Percentiles rank a stretch among this genome's conserved stretches.
Conservation (phyloP, 768 basidiomycete species). For the Pisolithus microcarpus region DNA sequence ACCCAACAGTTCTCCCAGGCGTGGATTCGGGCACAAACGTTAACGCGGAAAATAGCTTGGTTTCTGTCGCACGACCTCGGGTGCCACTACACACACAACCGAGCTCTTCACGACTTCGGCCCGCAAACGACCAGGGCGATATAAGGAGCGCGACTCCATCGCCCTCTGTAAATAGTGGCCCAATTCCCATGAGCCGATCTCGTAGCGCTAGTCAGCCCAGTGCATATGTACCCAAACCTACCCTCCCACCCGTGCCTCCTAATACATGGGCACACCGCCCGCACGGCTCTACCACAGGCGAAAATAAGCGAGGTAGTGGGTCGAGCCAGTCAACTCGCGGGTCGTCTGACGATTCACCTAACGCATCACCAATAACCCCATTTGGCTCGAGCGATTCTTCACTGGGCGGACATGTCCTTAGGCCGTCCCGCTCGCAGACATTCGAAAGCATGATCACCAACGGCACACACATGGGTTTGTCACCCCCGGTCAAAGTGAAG, state of each 20-base stretch:
- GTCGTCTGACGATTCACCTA: constrained; percentile 80
- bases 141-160: constrained; percentile 31
- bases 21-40: constrained; percentile 40
- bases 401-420: constrained; percentile 49
- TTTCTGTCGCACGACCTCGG: constrained; percentile 34
- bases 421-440: constrained; percentile 47
- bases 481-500: constrained; percentile 75
- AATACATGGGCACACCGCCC: constrained; percentile 42
- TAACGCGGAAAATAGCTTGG: constrained; percentile 33
- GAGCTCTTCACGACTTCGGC: constrained; percentile 55
- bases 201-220: constrained; percentile 77
- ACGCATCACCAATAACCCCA: constrained; percentile 82
- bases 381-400: constrained; percentile 88
- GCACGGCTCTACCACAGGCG: constrained; percentile 31
- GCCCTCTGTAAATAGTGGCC: constrained; percentile 14
- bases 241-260: constrained; percentile 49
- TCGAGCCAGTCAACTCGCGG: constrained; percentile 74
- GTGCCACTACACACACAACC: constrained; percentile 56
- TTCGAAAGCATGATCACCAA: constrained; percentile 36
- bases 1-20: constrained; percentile 42
- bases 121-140: constrained; percentile 43
- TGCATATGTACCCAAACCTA: constrained; percentile 51
- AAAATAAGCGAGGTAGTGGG: constrained; percentile 72
- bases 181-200: constrained; percentile 41
- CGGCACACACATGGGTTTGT: constrained; percentile 18